Conservation (phyloP, 495 filamentous ascomycete genomes). For the Aspergillus funiculosus region DNA sequence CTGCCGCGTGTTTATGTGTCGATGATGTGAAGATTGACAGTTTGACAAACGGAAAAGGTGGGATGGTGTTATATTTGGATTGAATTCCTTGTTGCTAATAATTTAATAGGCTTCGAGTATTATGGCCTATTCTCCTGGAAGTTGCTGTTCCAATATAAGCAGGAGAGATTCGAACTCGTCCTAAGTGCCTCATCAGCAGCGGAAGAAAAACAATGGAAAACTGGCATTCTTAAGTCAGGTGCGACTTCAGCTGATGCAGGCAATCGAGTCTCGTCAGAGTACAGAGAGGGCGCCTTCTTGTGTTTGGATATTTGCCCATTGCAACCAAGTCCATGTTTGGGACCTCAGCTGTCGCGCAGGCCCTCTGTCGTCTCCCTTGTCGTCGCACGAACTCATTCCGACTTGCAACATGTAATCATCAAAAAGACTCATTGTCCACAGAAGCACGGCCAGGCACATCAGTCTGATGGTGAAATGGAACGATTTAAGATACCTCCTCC, state of each 20-base stretch:
- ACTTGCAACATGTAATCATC: constrained; percentile 70
- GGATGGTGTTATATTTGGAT: constrained; percentile 4
- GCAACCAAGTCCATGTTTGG: constrained; percentile 64
- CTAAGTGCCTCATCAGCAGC: constrained; percentile 79
- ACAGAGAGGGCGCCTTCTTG: constrained; percentile 45
- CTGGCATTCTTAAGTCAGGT: constrained; percentile 33
- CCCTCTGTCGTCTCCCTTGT: constrained; percentile 76
- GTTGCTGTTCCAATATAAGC: constrained; percentile 71
- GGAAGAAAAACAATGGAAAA: constrained; percentile 75
- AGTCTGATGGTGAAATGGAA: constrained; percentile 29
- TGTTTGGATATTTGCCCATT: constrained; percentile 66
- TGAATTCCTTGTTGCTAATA: not conserved
- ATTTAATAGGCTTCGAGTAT: constrained; percentile 66
- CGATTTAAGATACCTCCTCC: constrained; percentile 23
- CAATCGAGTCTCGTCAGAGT: constrained; percentile 24
- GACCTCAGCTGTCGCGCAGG: constrained; percentile 64
- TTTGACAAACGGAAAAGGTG: constrained; percentile 78
- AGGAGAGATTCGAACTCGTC: constrained; percentile 76
- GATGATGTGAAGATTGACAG: constrained; percentile 67
- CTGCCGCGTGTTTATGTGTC: constrained; percentile 69
- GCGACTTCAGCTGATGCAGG: constrained; percentile 22
- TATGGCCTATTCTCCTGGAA: constrained; percentile 90
- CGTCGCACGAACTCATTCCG: constrained; percentile 53
- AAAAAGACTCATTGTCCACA: constrained; percentile 77
- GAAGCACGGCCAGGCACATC: constrained; percentile 35